Percentiles rank a stretch among this genome's conserved stretches.
These are phyloP conservation scores for Silene coronaria DNA, from an alignment of 179 eudicot species.

Conservation along the genomic window DNA sequence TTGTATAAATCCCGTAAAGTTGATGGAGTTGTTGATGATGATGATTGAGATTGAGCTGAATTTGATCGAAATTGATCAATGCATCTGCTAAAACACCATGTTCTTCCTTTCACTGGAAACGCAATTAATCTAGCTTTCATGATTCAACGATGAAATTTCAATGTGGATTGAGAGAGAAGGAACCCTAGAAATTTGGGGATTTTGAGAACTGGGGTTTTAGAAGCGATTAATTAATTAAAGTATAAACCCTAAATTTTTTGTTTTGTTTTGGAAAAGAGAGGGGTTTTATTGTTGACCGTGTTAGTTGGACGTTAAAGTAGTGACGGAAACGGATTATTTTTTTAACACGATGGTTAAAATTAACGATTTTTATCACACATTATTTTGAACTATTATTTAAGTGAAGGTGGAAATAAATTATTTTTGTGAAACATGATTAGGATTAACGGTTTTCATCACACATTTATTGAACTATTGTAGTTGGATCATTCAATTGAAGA, in stretches of 20 bases:
- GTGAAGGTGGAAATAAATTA: no score
- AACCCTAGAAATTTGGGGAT: slow-evolving; percentile 9
- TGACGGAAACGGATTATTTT: no score
- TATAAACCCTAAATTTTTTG: slow-evolving; percentile 15
- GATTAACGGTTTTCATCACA: no score
- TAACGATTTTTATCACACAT: no score
- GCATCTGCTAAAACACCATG: slow-evolving; percentile 81
- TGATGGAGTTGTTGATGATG: slow-evolving; percentile 39
- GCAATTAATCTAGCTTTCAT: slow-evolving; percentile 77
- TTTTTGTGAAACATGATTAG: no score
- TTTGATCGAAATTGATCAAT: slow-evolving; percentile 33
- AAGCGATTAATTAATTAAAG: not conserved
- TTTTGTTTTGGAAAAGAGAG: not conserved
- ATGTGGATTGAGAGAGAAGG: not conserved
- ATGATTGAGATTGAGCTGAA: slow-evolving; percentile 27
- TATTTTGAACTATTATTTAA: no score
- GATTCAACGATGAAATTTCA: not conserved
- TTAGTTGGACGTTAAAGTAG: no score
- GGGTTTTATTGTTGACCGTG: no score
- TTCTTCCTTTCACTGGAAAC: slow-evolving; percentile 83
- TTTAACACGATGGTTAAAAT: no score
- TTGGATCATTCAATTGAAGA: no score
- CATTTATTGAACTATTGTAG: no score
- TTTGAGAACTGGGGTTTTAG: not conserved
- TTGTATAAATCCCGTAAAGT: slow-evolving; percentile 55